Evolutionary conservation across 352 stramenopile species (phyloP).

Genomic region (Peronosclerospora sorghi): DNA sequence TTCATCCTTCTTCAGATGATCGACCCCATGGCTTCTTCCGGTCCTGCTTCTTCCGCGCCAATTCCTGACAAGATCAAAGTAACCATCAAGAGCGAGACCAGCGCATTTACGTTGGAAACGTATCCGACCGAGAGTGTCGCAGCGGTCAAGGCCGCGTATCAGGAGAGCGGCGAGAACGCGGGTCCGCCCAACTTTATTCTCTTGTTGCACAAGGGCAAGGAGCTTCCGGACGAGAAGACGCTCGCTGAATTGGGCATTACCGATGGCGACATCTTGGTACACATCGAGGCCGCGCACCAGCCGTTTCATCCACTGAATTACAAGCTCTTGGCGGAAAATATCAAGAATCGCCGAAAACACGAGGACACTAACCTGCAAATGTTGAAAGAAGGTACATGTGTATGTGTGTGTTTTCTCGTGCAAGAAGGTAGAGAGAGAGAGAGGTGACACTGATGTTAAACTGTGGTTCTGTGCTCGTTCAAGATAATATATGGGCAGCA

Average conservation of each 20-base stretch:
- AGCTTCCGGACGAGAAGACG: slow-evolving; percentile 80
- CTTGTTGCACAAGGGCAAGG: slow-evolving; percentile 79
- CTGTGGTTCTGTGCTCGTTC: not conserved
- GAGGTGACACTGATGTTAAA: slow-evolving; percentile 2
- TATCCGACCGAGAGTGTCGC: slow-evolving; percentile 61
- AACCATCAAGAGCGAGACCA: slow-evolving; percentile 70
- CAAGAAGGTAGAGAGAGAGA: not conserved
- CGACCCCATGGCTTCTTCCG: slow-evolving; percentile 7
- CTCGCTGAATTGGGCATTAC: slow-evolving; percentile 47
- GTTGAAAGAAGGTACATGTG: slow-evolving; percentile 37
- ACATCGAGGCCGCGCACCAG: slow-evolving; percentile 77
- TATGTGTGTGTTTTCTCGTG: not conserved
- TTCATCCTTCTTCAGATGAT: too few relatives aligned
- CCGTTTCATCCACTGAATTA: slow-evolving; percentile 85
- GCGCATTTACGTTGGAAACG: slow-evolving; percentile 59
- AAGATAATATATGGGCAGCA: slow-evolving; percentile 80
- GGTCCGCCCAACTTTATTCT: slow-evolving; percentile 69
- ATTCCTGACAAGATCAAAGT: slow-evolving; percentile 50
- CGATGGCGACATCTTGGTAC: slow-evolving; percentile 60
- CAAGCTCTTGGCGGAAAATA: slow-evolving; percentile 65
- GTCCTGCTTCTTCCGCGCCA: not conserved
- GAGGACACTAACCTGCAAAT: slow-evolving; percentile 78
- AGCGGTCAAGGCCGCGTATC: slow-evolving; percentile 74
- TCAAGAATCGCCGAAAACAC: slow-evolving; percentile 65
- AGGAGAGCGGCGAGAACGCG: slow-evolving; percentile 56